phyloP scores from a whole-genome alignment of 2,329 filamentous ascomycete genomes.

The Dothistroma septosporum region DNA sequence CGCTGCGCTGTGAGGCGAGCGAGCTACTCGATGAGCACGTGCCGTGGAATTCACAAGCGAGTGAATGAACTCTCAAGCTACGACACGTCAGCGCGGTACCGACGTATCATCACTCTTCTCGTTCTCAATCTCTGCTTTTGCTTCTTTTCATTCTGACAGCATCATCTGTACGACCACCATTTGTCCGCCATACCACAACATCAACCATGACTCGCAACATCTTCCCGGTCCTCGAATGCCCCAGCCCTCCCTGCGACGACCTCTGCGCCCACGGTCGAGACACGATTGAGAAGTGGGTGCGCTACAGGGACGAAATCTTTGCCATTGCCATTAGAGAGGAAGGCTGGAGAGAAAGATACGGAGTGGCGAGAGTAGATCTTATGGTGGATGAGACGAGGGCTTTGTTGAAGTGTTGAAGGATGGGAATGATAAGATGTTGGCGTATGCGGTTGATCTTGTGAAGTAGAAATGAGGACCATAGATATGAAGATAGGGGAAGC shows the following conservation, averaged over 20 bases:
- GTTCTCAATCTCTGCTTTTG: too few relatives aligned
- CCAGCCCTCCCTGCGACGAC: neutral
- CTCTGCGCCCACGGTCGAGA: neutral
- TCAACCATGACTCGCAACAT: neutral
- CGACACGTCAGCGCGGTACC: too few relatives aligned
- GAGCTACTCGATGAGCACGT: too few relatives aligned
- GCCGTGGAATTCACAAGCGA: too few relatives aligned
- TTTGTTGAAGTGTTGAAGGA: neutral
- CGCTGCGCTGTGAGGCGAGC: too few relatives aligned
- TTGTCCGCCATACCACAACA: neutral
- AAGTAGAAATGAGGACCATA: neutral
- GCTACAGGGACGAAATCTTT: neutral
- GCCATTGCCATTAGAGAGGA: neutral
- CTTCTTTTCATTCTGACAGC: neutral
- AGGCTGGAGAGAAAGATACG: neutral
- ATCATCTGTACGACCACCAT: neutral
- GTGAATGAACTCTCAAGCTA: too few relatives aligned
- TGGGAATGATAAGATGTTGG: neutral
- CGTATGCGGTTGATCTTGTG: neutral
- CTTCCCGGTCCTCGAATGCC: neutral
- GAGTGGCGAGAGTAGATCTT: neutral
- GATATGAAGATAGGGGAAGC: neutral
- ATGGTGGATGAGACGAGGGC: neutral
- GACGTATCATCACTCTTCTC: too few relatives aligned
- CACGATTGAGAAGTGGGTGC: neutral